Evolutionary conservation across 441 rosid genomes (phyloP).

Genomic region (Erodium texanum): DNA sequence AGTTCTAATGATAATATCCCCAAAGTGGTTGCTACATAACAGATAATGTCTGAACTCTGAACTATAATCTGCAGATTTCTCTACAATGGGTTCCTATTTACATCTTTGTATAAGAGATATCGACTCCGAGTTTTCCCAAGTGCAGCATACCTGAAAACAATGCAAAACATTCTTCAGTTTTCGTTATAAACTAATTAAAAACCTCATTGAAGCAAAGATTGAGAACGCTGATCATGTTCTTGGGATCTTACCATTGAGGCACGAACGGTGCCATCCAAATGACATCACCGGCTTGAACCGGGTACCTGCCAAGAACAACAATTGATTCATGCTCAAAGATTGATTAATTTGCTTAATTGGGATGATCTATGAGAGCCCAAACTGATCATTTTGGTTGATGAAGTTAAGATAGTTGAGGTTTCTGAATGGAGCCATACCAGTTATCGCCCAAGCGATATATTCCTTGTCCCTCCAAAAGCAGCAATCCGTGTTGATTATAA

Average conservation of each 20-base stretch:
- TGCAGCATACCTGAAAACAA: constrained; percentile 64
- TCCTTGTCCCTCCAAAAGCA: constrained; percentile 87
- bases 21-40: neutral
- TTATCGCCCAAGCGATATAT: constrained; percentile 73
- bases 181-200: constrained; percentile 2
- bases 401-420: constrained; percentile 1
- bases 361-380: neutral
- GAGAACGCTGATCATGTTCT: neutral
- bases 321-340: neutral
- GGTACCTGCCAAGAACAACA: constrained; percentile 45
- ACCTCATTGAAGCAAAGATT: constrained; percentile 9
- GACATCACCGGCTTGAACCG: constrained; percentile 89
- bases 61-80: neutral
- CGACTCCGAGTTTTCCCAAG: constrained; percentile 63
- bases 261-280: constrained; percentile 98
- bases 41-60: neutral
- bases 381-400: neutral
- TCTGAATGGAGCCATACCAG: constrained; percentile 44
- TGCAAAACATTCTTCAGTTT: constrained; percentile 7
- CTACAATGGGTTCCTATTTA: constrained; percentile 60
- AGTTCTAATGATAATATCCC: neutral
- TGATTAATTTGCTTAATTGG: neutral
- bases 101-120: constrained; percentile 78
- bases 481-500: constrained; percentile 83
- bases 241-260: constrained; percentile 61